Base-by-base conservation (phyloP, 2,329 filamentous ascomycete species). In the Aspergillus phoenicis region DNA sequence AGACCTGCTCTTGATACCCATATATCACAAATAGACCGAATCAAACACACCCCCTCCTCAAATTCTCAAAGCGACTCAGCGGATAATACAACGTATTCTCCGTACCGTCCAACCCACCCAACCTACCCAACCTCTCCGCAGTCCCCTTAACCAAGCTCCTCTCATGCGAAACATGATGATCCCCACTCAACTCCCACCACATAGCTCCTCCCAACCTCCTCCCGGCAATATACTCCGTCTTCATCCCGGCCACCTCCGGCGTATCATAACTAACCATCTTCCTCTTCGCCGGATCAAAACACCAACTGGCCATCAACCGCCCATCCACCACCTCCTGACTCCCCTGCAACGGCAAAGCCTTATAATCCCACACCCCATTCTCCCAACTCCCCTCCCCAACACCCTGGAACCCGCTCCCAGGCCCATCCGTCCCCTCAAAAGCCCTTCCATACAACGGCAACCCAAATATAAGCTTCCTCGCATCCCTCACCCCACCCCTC, bases 121-220 rank as follows among this genome's bases (percentile, higher is more conserved):
- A 57, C 11, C 75, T 73, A 10, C 75, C 73, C 30, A 73, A 66
- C 1, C 62, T 58, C 28, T 66, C 65, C 13, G 77, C 69, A 28
- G 77, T 74, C 71, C 0, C 82, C 79, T 8, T 75, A 75, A 0
- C 86, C 87, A 4, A 77, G 73, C 72, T 87, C 51, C 53, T 43
- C 53, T 56, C 53, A 47, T 56, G 39, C 4, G n/a, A 8, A 1
- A 56, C 53, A 11, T 26, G 53, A 11, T 47, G 38, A 73, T 97
- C 94, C 0, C 85, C 88, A 70, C 89, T 94, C 69, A 87, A 91
- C 80, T 97, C 93, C 91, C 91, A 96, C 92, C 92, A 97, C 93
- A 97, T 97, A n/a, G 85, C 91, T 15, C 94, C 93, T 3, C 93
- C 93, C 0, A 97, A 83, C 0, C 85, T 81, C 41, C 84, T 80